These are phyloP conservation scores for Crucihimalaya himalaica DNA, from an alignment of 345 rosid genomes.

Conservation along the genomic window DNA sequence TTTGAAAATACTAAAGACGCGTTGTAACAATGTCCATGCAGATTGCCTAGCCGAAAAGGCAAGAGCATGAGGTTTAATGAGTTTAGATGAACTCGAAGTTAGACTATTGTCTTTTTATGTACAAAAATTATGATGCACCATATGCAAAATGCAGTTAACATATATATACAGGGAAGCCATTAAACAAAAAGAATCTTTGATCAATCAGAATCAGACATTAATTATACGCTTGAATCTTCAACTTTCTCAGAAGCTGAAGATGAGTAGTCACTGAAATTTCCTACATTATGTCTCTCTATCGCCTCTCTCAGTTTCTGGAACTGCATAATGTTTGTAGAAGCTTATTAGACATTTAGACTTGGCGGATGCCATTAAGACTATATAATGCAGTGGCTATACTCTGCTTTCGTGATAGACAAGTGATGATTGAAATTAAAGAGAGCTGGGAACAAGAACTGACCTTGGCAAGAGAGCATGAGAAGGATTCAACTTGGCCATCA, in stretches of 20 bases:
- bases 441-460: slow-evolving; percentile 40
- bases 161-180: slow-evolving; percentile 24
- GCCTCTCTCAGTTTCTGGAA: slow-evolving; percentile 86
- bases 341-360: slow-evolving; percentile 13
- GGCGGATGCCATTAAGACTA: background rate
- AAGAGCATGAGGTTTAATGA: too few relatives aligned
- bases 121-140: slow-evolving; percentile 20
- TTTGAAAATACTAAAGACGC: too few relatives aligned
- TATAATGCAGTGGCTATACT: background rate
- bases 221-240: slow-evolving; percentile 55
- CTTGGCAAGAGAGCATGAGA: slow-evolving; percentile 88
- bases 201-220: slow-evolving; percentile 39
- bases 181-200: background rate
- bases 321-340: slow-evolving; percentile 49
- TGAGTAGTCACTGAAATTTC: slow-evolving; percentile 46
- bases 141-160: background rate
- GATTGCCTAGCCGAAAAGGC: too few relatives aligned
- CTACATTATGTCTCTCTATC: slow-evolving; percentile 57
- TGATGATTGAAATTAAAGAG: background rate
- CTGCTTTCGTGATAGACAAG: slow-evolving; percentile 11
- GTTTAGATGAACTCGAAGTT: background rate
- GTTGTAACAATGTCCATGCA: too few relatives aligned
- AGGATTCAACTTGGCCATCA: slow-evolving; percentile 80
- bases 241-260: slow-evolving; percentile 41
- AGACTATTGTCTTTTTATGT: background rate